Base-by-base conservation (phyloP, 495 filamentous ascomycete genomes). In the Neurospora terricola region DNA sequence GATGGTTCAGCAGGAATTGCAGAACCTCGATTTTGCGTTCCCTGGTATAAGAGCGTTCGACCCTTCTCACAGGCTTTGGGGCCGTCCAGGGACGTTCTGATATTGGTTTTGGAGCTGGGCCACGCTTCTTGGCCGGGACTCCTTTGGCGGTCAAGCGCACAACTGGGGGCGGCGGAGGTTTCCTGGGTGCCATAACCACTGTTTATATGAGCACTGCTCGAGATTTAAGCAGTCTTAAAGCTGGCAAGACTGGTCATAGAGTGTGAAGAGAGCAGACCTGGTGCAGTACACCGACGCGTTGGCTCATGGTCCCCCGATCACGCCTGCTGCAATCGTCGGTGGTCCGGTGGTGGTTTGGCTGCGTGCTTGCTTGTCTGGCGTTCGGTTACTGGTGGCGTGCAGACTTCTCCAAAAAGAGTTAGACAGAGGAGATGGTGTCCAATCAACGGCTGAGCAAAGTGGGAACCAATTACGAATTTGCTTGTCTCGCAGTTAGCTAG, bases 11-110 rank as follows among this genome's bases (percentile, higher is more conserved):
- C 0, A 80, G 71, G 42, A 75, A 81, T 48, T 76, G 37, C 36
- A 81, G 30, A 27, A 81, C 78, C 69, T 80, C 78, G 38, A 80
- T 76, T 72, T 80, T 80, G 37, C 77, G 76, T 54, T 78, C 75
- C 12, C 73, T 54, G 21, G 77, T 71, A 38, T 78, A 78, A 4
- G 71, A 72, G 34, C 76, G 74, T 40, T 80, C 77, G 27, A 74
- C 48, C 69, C 78, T 75, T n/a, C 38, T 72, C 11, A 74, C 43
- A 37, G 74, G 74, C 72, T 79, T 80, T 12, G 72, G 54, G n/a
- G 70, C 45, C 30, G 72, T 77, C 42, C 38, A 70, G 16, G 71
- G 66, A 14, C 59, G 69, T 48, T 80, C 78, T 4, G 72, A 70
- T 37, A 78, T 23, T 8, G 77, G 74, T 30, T 76, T 79, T 21